phyloP scores from a whole-genome alignment of 2,329 filamentous ascomycete species.

The Lecanicillium sp. region DNA sequence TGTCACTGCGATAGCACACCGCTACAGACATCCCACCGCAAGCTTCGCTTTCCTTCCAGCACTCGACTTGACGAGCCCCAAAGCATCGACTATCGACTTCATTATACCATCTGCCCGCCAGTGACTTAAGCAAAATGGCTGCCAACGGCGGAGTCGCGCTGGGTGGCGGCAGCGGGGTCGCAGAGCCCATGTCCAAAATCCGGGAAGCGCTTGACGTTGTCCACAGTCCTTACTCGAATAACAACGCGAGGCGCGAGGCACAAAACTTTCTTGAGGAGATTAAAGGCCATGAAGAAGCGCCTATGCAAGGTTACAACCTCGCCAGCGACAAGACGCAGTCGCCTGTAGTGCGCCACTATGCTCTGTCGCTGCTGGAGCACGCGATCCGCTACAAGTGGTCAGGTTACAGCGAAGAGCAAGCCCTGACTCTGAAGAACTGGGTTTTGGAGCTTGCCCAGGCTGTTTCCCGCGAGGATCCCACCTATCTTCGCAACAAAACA shows the following conservation, averaged over 20 bases:
- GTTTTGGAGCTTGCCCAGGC: conserved; percentile 71
- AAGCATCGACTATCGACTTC: background rate
- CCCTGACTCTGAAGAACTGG: conserved; percentile 64
- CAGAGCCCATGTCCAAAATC: conserved; percentile 58
- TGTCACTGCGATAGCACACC: conserved; percentile 12
- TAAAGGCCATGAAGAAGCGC: conserved; percentile 73
- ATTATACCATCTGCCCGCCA: background rate
- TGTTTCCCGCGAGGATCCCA: conserved; percentile 65
- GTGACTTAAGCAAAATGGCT: conserved; percentile 25
- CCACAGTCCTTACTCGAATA: conserved; percentile 74
- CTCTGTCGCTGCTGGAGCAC: conserved; percentile 84
- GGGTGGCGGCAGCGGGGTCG: conserved; percentile 30
- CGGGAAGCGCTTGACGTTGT: conserved; percentile 82
- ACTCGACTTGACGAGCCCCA: conserved; percentile 3
- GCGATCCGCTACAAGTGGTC: conserved; percentile 81
- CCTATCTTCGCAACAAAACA: conserved; percentile 87
- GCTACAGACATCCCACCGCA: conserved; percentile 7
- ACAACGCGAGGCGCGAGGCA: conserved; percentile 75
- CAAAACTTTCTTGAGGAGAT: conserved; percentile 80
- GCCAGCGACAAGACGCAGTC: conserved; percentile 70
- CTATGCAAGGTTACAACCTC: conserved; percentile 77
- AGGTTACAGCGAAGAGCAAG: conserved; percentile 63
- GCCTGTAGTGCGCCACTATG: conserved; percentile 85
- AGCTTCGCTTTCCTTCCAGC: conserved; percentile 1
- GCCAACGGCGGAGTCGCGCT: conserved; percentile 31